Conservation (phyloP, 202 grass and related monocot genomes). For the Setaria italica region DNA sequence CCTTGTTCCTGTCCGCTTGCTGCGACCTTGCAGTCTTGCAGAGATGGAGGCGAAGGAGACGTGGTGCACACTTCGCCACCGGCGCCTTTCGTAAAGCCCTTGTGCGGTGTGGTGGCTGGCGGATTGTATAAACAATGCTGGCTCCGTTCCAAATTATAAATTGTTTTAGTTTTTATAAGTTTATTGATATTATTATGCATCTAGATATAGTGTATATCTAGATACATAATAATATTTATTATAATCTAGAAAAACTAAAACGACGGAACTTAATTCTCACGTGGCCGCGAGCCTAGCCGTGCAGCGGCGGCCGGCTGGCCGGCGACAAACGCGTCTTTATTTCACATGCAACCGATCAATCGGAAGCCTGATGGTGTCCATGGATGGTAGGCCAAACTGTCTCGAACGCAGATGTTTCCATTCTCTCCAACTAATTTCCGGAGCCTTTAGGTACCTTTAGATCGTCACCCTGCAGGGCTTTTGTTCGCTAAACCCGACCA, state of each 20-base stretch:
- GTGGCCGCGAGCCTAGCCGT: slow-evolving; percentile 27
- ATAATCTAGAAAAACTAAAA: too few species aligned
- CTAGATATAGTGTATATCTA: too few species aligned
- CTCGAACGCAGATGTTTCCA: neutral
- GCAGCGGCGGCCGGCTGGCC: slow-evolving; percentile 17
- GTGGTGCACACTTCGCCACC: slow-evolving; percentile 28
- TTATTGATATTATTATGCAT: too few species aligned
- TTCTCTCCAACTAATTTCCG: neutral
- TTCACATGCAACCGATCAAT: slow-evolving; percentile 27
- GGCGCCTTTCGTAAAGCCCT: neutral
- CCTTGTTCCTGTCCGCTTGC: slow-evolving; percentile 1
- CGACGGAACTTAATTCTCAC: slow-evolving; percentile 5
- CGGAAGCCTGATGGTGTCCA: neutral
- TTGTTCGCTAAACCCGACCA: neutral
- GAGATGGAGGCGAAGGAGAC: neutral
- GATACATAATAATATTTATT: too few species aligned
- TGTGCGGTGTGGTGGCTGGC: neutral
- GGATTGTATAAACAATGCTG: neutral
- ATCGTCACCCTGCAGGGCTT: neutral
- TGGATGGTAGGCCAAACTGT: neutral
- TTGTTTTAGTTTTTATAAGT: too few species aligned
- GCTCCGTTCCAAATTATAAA: too few species aligned
- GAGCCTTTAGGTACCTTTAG: neutral
- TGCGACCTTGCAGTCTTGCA: slow-evolving; percentile 1
- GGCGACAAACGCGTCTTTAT: slow-evolving; percentile 31